Evolutionary conservation across 2,329 filamentous ascomycete genomes (phyloP), one percentile per base, ranked within the genome.

Genomic region (Rugonectria rugulosa): DNA sequence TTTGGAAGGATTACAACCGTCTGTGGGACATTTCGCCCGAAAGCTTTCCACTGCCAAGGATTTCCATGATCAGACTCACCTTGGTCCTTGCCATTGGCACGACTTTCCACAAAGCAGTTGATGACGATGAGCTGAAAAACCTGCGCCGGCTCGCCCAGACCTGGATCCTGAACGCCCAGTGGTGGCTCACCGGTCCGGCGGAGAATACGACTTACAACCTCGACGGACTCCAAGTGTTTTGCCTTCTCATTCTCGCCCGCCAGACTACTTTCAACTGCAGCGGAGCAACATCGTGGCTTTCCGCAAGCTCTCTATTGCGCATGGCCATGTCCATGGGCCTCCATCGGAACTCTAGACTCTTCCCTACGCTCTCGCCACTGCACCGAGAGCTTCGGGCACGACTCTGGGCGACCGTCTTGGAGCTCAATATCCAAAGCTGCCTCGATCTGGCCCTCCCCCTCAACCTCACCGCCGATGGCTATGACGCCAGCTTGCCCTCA

Each of bases 161-260:
- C 2, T 68, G 65, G 65, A 58, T 68, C 8, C 65, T 67, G 41
- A 68, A 68, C 26, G 63, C 63, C 4, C 65, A 68, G 41, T 68
- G 65, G 63, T 68, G 65, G 65, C 53, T 68, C 4, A 67, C 60
- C 11, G 63, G 65, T 1, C 63, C 65, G 37, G 58, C 51, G 10
- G 65, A 68, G 27, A 68, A 68, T 31, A 53, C 57, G 5, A 67
- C 65, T 10, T 64, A 66, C 15, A 68, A 65, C 23, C 56, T 65
- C 1, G 62, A 68, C 24, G 65, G 65, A 1, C 53, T 68, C 12
- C 65, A 68, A 26, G 57, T 64, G 5, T 68, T 65, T 20, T 67
- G 63, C 12, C 41, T 68, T 10, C 42, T 68, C 11, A 53, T 68
- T 8, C 47, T 68, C 9, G 59, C 65, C 6, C 60, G 65, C 4